Conservation (phyloP, 441 rosid genomes). For the Erodium trifolium region DNA sequence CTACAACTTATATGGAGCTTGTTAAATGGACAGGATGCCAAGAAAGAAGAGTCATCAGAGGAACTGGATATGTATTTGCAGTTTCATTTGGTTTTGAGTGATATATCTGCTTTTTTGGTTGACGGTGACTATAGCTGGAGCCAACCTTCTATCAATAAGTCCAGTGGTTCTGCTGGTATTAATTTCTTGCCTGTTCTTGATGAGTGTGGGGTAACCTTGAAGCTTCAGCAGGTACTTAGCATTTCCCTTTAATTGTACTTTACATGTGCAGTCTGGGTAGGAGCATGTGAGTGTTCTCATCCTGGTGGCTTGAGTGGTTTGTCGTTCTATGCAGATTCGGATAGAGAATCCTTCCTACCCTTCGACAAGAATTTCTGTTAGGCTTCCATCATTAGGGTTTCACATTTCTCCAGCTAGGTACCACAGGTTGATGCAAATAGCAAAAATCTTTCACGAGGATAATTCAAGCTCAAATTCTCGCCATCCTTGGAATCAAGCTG, state of each 20-base stretch:
- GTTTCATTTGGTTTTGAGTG: conserved; percentile 91
- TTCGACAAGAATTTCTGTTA: conserved; percentile 77
- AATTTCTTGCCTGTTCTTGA: conserved; percentile 85
- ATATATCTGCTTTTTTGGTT: conserved; percentile 86
- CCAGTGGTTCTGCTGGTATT: conserved; percentile 31
- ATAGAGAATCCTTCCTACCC: conserved; percentile 78
- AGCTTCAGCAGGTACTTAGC: conserved; percentile 74
- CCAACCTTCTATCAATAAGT: conserved; percentile 31
- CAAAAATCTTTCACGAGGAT: conserved; percentile 60
- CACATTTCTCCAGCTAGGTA: conserved; percentile 99
- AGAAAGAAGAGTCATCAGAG: conserved; percentile 35
- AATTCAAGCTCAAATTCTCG: conserved; percentile 37
- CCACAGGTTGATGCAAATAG: conserved; percentile 92
- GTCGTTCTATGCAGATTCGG: conserved; percentile 51
- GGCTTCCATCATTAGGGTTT: conserved; percentile 83
- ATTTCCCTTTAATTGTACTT: conserved; percentile 19
- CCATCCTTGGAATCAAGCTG: conserved; percentile 85
- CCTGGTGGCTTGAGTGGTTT: conserved; percentile 1
- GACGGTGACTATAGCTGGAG: conserved; percentile 92
- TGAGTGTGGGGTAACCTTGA: conserved; percentile 79
- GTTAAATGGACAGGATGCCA: conserved; percentile 56
- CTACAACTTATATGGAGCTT: conserved; percentile 16
- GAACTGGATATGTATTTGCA: conserved; percentile 77
- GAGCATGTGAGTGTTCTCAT: neutral
- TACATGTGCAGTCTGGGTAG: neutral